A percentile compares a stretch with the other conserved stretches of the same genome.
Evolutionary conservation across 805 yeast species (phyloP).

Genomic region (Ogataea ganodermae): DNA sequence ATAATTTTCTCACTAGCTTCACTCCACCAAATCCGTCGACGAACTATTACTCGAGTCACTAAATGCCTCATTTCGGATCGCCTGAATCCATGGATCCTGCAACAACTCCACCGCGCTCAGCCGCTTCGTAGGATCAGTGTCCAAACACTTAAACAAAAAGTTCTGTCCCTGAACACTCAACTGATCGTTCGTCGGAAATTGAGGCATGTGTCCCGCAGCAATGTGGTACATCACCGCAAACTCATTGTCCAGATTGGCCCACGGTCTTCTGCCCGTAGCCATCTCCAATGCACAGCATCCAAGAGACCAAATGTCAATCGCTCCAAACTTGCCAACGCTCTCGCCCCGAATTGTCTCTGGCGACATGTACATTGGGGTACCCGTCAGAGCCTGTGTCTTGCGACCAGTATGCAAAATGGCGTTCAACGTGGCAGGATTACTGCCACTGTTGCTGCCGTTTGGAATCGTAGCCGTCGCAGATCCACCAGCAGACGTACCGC

Average conservation of each 20-base stretch:
- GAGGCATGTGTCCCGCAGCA: conserved; percentile 93
- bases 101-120: conserved; percentile 82
- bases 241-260: conserved; percentile 95
- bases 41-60: conserved; percentile 40
- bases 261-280: conserved; percentile 95
- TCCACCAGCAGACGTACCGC: neutral
- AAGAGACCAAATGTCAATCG: conserved; percentile 90
- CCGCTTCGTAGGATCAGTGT: conserved; percentile 78
- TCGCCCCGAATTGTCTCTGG: conserved; percentile 93
- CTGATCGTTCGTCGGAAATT: conserved; percentile 76
- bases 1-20: neutral
- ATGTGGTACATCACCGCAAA: conserved; percentile 99
- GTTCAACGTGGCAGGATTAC: conserved; percentile 17
- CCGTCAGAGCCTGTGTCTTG: conserved; percentile 55
- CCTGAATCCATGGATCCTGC: conserved; percentile 86
- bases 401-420: conserved; percentile 25
- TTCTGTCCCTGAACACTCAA: conserved; percentile 70
- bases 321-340: conserved; percentile 58
- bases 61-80: conserved; percentile 69
- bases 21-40: conserved; percentile 16
- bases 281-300: conserved; percentile 96
- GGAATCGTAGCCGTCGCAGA: conserved; percentile 16
- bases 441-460: conserved; percentile 7
- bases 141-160: conserved; percentile 75
- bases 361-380: conserved; percentile 99